Percentiles rank a stretch among this genome's conserved stretches.
Evolutionary conservation across 2,329 filamentous ascomycete species (phyloP).

Genomic region (Rutstroemia sp.): DNA sequence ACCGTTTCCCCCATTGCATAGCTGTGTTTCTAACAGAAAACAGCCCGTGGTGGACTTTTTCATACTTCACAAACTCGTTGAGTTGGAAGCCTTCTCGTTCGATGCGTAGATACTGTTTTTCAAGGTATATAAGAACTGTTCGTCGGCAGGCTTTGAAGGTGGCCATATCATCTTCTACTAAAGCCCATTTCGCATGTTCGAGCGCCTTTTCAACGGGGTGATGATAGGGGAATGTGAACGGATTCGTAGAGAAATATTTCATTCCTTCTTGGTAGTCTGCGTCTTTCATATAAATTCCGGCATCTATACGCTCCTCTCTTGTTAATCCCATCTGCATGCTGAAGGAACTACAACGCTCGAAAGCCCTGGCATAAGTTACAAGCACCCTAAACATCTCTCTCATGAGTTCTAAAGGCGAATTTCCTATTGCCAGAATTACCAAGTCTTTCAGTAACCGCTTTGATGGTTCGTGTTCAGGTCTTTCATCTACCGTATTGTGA

Average conservation of each 20-base stretch:
- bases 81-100: neutral
- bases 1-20: no score
- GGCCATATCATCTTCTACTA: neutral
- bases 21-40: neutral
- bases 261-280: no score
- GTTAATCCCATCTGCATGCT: slow-evolving; percentile 7
- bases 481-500: no score
- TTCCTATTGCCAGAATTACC: neutral
- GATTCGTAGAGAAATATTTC: neutral
- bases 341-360: slow-evolving; percentile 5
- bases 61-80: neutral
- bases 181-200: neutral
- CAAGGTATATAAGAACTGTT: neutral
- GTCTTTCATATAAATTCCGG: no score
- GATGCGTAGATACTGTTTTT: neutral
- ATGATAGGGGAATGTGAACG: neutral
- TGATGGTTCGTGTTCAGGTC: neutral
- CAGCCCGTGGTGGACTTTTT: neutral
- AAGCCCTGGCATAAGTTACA: slow-evolving; percentile 5
- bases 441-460: neutral
- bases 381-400: slow-evolving; percentile 4
- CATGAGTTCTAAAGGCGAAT: neutral
- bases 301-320: neutral
- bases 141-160: neutral
- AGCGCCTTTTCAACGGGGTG: slow-evolving; percentile 3